A percentile compares a stretch with the other conserved stretches of the same genome.
Evolutionary conservation across 805 yeast genomes (phyloP).

Genomic region (Yamadazyma paraphyllophila): DNA sequence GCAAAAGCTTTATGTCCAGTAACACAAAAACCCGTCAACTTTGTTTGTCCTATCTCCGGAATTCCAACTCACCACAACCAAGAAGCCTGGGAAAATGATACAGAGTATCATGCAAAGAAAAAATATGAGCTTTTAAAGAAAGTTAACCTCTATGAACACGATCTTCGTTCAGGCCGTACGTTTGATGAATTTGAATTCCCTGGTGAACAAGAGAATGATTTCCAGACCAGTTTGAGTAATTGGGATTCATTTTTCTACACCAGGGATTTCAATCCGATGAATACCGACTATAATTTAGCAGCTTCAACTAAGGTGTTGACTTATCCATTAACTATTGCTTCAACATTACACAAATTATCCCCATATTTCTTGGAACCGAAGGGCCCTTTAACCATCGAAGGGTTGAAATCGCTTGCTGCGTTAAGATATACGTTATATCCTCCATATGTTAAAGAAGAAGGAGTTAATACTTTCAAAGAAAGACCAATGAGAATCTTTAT

Average conservation of each 20-base stretch:
- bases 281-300: conserved; percentile 92
- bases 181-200: conserved; percentile 98
- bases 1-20: conserved; percentile 90
- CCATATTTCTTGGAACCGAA: conserved; percentile 80
- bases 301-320: conserved; percentile 92
- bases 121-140: conserved; percentile 74
- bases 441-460: conserved; percentile 37
- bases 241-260: conserved; percentile 97
- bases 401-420: conserved; percentile 90
- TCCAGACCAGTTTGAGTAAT: conserved; percentile 67
- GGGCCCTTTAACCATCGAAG: conserved; percentile 89
- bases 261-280: conserved; percentile 91
- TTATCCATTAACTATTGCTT: conserved; percentile 87
- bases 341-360: conserved; percentile 77
- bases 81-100: conserved; percentile 86
- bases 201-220: conserved; percentile 69
- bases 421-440: conserved; percentile 88
- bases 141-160: conserved; percentile 93
- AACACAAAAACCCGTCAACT: conserved; percentile 74
- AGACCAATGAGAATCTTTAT: conserved; percentile 88
- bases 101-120: conserved; percentile 62
- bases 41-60: conserved; percentile 90
- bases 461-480: conserved; percentile 64
- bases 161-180: conserved; percentile 86
- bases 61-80: conserved; percentile 92